Percentiles rank a stretch among this genome's conserved stretches.
phyloP scores from a whole-genome alignment of 495 filamentous ascomycete species.

The Copromyces sp. region DNA sequence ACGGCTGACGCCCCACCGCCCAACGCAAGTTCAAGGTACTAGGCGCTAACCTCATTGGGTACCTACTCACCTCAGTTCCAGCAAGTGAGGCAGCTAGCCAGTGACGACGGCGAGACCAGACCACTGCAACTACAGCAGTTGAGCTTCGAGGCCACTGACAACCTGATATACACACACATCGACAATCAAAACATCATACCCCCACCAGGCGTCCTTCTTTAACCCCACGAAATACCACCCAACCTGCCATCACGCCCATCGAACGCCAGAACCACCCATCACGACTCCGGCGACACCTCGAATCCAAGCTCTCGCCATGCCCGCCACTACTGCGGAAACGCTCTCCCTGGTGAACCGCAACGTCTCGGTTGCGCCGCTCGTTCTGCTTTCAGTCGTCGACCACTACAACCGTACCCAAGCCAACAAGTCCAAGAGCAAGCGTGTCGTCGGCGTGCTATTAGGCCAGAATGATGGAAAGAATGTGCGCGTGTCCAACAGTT shows the following conservation, averaged over 20 bases:
- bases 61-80: slow-evolving; percentile 14
- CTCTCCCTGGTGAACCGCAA: slow-evolving; percentile 83
- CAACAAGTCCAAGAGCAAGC: slow-evolving; percentile 73
- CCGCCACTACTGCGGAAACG: slow-evolving; percentile 88
- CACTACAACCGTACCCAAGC: slow-evolving; percentile 85
- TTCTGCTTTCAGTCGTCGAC: slow-evolving; percentile 95
- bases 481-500: slow-evolving; percentile 97
- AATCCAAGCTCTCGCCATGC: slow-evolving; percentile 49
- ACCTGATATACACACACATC: neutral
- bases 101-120: slow-evolving; percentile 20
- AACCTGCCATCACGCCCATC: neutral
- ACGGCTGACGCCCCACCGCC: neutral
- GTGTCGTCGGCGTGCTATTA: slow-evolving; percentile 89
- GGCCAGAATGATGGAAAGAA: slow-evolving; percentile 93
- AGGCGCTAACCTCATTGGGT: slow-evolving; percentile 19
- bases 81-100: slow-evolving; percentile 23
- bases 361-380: slow-evolving; percentile 94
- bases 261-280: slow-evolving; percentile 6
- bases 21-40: slow-evolving; percentile 1
- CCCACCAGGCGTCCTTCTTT: neutral
- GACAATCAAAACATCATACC: slow-evolving; percentile 5
- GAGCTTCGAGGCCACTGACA: neutral
- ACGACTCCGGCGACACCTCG: slow-evolving; percentile 4
- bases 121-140: neutral
- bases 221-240: neutral